A percentile compares a stretch with the other conserved stretches of the same genome.
Conservation (phyloP, 1,284 basidiomycete genomes). For the Singerocomus rubriflavus region DNA sequence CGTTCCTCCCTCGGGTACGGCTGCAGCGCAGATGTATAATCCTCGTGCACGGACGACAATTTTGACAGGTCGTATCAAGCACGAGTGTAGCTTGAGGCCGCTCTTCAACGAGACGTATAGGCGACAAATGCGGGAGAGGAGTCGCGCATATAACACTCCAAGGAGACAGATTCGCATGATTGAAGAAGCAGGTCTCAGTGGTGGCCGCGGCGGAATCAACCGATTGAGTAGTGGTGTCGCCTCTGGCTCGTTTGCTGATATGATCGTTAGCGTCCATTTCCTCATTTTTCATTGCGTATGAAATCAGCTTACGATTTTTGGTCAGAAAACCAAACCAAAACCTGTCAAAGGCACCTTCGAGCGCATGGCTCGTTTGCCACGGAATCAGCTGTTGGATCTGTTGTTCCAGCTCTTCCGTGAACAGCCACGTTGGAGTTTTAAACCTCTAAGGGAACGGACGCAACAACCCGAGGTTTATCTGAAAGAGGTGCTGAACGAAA, state of each 20-base stretch:
- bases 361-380: constrained; percentile 73
- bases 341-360: constrained; percentile 71
- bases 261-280: constrained; percentile 49
- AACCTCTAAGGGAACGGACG: constrained; percentile 73
- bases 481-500: constrained; percentile 80
- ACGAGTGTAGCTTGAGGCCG: constrained; percentile 64
- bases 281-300: neutral
- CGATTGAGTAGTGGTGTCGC: constrained; percentile 55
- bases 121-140: constrained; percentile 59
- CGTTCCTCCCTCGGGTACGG: constrained; percentile 42
- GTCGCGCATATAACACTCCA: constrained; percentile 59
- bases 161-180: constrained; percentile 49
- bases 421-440: constrained; percentile 81
- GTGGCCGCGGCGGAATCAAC: constrained; percentile 66
- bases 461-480: constrained; percentile 92
- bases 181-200: constrained; percentile 47
- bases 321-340: constrained; percentile 60
- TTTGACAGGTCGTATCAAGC: constrained; percentile 69
- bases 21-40: constrained; percentile 34
- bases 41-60: constrained; percentile 68
- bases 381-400: constrained; percentile 84
- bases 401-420: constrained; percentile 82
- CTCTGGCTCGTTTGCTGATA: constrained; percentile 60
- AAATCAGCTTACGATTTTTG: constrained; percentile 3
- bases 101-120: constrained; percentile 58